A percentile compares a stretch with the other conserved stretches of the same genome.
These are phyloP conservation scores for Cardamine occulta DNA, from an alignment of 345 rosid genomes.

Conservation along the genomic window DNA sequence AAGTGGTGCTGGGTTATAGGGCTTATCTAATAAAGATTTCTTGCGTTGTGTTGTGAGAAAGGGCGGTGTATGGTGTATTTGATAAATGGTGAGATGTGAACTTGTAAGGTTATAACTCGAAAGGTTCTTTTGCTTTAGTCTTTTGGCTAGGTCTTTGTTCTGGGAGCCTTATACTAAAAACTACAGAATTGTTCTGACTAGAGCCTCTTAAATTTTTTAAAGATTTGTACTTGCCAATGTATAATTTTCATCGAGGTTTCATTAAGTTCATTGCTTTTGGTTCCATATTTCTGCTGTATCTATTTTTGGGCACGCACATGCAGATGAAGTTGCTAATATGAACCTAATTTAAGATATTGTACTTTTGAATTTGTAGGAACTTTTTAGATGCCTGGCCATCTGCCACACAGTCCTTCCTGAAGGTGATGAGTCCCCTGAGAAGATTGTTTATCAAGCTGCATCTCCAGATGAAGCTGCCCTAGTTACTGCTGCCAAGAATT, in stretches of 20 bases:
- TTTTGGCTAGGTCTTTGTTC: slow-evolving; percentile 10
- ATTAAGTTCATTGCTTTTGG: slow-evolving; percentile 13
- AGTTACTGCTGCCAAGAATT: slow-evolving; percentile 96
- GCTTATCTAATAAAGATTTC: slow-evolving; percentile 1
- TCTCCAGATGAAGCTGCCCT: slow-evolving; percentile 99
- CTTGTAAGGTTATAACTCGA: slow-evolving; percentile 17
- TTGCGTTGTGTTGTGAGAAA: slow-evolving; percentile 15
- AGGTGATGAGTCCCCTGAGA: slow-evolving; percentile 97
- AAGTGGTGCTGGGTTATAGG: slow-evolving; percentile 23
- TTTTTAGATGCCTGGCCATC: slow-evolving; percentile 97
- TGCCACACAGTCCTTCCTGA: slow-evolving; percentile 99
- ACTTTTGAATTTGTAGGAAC: slow-evolving; percentile 64
- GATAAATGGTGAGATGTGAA: slow-evolving; percentile 13
- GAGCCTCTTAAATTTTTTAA: not conserved
- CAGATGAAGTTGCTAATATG: slow-evolving; percentile 11
- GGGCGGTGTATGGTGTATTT: not conserved
- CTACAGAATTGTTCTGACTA: slow-evolving; percentile 6
- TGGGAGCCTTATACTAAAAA: slow-evolving; percentile 27
- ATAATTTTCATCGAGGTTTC: not conserved
- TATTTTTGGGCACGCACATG: not conserved
- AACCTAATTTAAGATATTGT: slow-evolving; percentile 9
- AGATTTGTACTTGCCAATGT: not conserved
- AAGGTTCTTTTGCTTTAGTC: slow-evolving; percentile 6
- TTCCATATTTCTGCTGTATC: slow-evolving; percentile 13
- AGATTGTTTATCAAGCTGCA: slow-evolving; percentile 95